These are phyloP conservation scores for Stipa capillata DNA, from an alignment of 176 grass and related monocot species.

Conservation along the genomic window DNA sequence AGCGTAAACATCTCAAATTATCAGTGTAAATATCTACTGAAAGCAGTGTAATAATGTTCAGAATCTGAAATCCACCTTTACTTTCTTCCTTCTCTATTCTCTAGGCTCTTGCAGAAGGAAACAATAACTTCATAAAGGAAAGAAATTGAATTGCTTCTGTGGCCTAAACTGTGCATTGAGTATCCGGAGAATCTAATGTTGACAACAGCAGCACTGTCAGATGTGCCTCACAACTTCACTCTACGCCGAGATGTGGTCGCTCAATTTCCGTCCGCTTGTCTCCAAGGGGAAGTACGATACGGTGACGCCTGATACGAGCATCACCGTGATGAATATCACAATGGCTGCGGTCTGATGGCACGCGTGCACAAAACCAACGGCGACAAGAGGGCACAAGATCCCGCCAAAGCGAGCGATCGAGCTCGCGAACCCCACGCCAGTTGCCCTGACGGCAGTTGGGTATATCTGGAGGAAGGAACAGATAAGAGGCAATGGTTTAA, in stretches of 20 bases:
- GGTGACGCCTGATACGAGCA: constrained; percentile 44
- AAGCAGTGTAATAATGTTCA: neutral
- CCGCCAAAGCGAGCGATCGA: constrained; percentile 77
- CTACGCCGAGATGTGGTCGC: constrained; percentile 48
- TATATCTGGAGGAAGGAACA: constrained; percentile 51
- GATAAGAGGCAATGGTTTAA: neutral
- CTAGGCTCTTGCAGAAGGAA: neutral
- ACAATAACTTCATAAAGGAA: neutral
- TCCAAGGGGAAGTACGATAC: constrained; percentile 76
- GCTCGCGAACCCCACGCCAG: constrained; percentile 61
- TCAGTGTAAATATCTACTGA: constrained; percentile 4
- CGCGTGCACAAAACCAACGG: constrained; percentile 61
- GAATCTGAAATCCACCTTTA: neutral
- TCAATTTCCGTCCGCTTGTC: constrained; percentile 63
- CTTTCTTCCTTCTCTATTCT: neutral
- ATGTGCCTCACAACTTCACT: neutral
- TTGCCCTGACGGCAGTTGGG: constrained; percentile 77
- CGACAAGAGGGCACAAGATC: constrained; percentile 78
- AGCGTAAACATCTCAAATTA: neutral
- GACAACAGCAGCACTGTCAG: neutral
- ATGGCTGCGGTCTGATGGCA: constrained; percentile 70
- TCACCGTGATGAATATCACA: constrained; percentile 58
- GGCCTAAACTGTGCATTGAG: neutral
- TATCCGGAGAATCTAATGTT: neutral
- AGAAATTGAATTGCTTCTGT: neutral